These are phyloP conservation scores for Hypoxylon sp. DNA, from an alignment of 2,329 filamentous ascomycete genomes.

Conservation along the genomic window DNA sequence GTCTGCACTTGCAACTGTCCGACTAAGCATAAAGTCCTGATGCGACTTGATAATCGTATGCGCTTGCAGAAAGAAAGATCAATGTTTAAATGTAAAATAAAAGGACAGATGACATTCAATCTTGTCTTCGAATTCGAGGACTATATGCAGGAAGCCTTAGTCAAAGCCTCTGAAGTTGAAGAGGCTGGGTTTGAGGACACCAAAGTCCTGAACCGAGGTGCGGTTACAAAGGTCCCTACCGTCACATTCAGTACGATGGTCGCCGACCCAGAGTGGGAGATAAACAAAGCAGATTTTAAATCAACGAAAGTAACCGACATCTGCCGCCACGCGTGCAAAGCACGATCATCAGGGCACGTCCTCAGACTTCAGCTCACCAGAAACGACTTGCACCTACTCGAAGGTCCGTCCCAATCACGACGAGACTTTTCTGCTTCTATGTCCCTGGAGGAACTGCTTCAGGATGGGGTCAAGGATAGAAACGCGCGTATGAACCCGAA, in stretches of 20 bases:
- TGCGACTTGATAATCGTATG: background rate
- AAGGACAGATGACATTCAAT: background rate
- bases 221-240: background rate
- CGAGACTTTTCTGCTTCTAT: background rate
- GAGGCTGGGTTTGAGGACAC: background rate
- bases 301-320: background rate
- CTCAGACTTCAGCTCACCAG: constrained; percentile 13
- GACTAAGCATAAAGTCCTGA: background rate
- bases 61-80: background rate
- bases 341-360: constrained; percentile 6
- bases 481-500: constrained; percentile 1
- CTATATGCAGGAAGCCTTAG: background rate
- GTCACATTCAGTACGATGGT: background rate
- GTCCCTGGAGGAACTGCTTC: background rate
- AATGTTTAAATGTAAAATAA: background rate
- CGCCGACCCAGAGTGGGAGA: background rate
- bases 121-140: constrained; percentile 3
- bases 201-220: background rate
- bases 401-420: constrained; percentile 2
- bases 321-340: background rate
- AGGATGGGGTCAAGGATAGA: background rate
- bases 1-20: background rate
- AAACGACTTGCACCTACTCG: constrained; percentile 2
- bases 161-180: background rate
- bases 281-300: background rate